Evolutionary conservation across 2,329 filamentous ascomycete genomes (phyloP).

Genomic region (Aureobasidium mangrovei): DNA sequence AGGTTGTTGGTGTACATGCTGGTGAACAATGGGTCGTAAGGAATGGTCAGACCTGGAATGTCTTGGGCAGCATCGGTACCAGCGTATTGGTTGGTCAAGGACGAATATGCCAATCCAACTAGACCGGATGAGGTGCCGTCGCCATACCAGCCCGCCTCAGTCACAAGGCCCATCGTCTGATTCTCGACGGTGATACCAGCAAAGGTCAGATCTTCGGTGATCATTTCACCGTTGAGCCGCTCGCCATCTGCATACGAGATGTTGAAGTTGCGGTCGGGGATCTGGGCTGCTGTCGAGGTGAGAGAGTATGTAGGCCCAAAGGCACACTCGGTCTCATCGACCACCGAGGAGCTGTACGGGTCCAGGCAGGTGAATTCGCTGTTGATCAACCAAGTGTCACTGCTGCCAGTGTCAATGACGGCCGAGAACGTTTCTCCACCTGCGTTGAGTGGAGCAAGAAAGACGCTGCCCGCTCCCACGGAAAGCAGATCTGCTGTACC

Average conservation of each 20-base stretch:
- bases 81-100: slow-evolving; percentile 36
- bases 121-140: slow-evolving; percentile 37
- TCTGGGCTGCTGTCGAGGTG: slow-evolving; percentile 28
- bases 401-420: slow-evolving; percentile 41
- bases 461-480: slow-evolving; percentile 23
- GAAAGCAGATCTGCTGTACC: slow-evolving; percentile 10
- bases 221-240: slow-evolving; percentile 33
- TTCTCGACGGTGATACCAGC: slow-evolving; percentile 37
- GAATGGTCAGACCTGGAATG: slow-evolving; percentile 18
- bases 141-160: slow-evolving; percentile 26
- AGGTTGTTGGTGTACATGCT: slow-evolving; percentile 39
- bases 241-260: slow-evolving; percentile 38
- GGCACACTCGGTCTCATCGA: slow-evolving; percentile 21
- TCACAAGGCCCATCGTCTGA: slow-evolving; percentile 41
- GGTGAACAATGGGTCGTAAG: slow-evolving; percentile 44
- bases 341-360: background rate
- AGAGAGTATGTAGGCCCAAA: slow-evolving; percentile 26
- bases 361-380: slow-evolving; percentile 29
- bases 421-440: slow-evolving; percentile 27
- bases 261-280: slow-evolving; percentile 35
- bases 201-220: slow-evolving; percentile 35
- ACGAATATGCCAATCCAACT: slow-evolving; percentile 44
- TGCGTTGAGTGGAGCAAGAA: slow-evolving; percentile 23
- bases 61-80: slow-evolving; percentile 23
- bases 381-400: slow-evolving; percentile 39